Evolutionary conservation across 2,329 filamentous ascomycete species (phyloP).

Genomic region (Cyanodermella asteris): DNA sequence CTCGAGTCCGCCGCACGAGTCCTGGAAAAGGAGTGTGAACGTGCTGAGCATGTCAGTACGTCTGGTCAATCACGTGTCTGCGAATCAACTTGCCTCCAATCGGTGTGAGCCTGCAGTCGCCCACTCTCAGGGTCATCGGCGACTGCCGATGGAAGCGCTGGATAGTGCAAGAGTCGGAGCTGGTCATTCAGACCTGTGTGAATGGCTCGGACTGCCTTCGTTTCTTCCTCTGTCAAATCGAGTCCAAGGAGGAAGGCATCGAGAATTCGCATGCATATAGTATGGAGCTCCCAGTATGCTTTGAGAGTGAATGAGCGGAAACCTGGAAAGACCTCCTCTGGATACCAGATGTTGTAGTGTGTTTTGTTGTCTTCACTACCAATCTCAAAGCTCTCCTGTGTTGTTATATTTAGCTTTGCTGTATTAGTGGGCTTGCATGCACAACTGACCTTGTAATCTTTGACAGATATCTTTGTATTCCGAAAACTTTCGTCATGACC

Average conservation of each 20-base stretch:
- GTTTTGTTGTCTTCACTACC: constrained; percentile 21
- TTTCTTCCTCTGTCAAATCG: constrained; percentile 21
- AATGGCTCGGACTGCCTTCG: constrained; percentile 20
- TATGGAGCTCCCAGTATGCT: constrained; percentile 21
- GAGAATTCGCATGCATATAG: constrained; percentile 20
- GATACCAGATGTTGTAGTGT: constrained; percentile 27
- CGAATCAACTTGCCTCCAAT: constrained; percentile 22
- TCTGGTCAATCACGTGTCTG: not conserved
- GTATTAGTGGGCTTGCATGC: too few species aligned
- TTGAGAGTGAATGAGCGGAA: constrained; percentile 18
- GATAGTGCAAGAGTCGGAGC: constrained; percentile 38
- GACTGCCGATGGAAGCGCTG: constrained; percentile 22
- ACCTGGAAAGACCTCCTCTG: constrained; percentile 21
- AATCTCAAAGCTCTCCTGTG: constrained; percentile 23
- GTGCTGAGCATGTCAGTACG: constrained; percentile 10
- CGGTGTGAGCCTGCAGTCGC: constrained; percentile 30
- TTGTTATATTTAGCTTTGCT: too few species aligned
- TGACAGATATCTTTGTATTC: too few species aligned
- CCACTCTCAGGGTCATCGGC: constrained; percentile 22
- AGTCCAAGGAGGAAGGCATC: constrained; percentile 22
- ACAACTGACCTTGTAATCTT: too few species aligned
- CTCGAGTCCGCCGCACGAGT: constrained; percentile 29
- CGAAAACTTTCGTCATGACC: too few species aligned
- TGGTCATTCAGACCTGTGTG: constrained; percentile 37
- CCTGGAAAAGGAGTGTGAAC: constrained; percentile 33